Evolutionary conservation across 352 stramenopile species (phyloP), one percentile per base, ranked within the genome.

Genomic region (Pythium aristosporum): DNA sequence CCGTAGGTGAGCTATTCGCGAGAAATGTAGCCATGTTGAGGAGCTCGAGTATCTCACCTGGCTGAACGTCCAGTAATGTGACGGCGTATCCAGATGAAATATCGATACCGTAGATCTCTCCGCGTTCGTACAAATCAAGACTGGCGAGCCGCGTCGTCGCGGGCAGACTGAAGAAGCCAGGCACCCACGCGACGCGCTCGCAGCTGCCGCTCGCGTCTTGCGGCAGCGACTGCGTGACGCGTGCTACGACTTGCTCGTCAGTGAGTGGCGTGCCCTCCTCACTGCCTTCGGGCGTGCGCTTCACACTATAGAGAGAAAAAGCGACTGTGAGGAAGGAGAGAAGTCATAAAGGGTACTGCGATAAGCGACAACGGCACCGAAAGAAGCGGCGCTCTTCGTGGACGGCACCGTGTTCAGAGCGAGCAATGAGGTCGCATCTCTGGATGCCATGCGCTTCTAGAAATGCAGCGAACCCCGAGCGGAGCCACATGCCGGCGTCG

Each of bases 101-200:
- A 53, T 96, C 87, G 44, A 96, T 93, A 32, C 87, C 88, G 51
- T 91, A 94, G n/a, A 91, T 50, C 62, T 86, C 57, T 2, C 80
- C 82, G 11, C 67, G 37, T 37, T 73, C 54, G 55, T 93, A 91
- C 18, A 87, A 54, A 36, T 66, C 63, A 13, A 84, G 61, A 16
- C 71, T 69, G 20, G 77, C 72, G 28, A 93, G 70, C 44, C 77
- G 75, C 12, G 68, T 68, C 16, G 72, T 54, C 25, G 71, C 70
- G 32, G 85, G 80, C 23, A 93, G 67, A 43, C 75, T 85, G 57
- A 83, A 93, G 66, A 93, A 93, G 47, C 71, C 70, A 25, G 65
- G 62, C 42, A 91, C 66, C 85, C 85, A 93, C 0, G 53, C 1
- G 18, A 89, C 76, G 8, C 68, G 64, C 21, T 61, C 21, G 28